phyloP scores from a whole-genome alignment of 1,284 basidiomycete genomes.

The Papiliotrema laurentii region DNA sequence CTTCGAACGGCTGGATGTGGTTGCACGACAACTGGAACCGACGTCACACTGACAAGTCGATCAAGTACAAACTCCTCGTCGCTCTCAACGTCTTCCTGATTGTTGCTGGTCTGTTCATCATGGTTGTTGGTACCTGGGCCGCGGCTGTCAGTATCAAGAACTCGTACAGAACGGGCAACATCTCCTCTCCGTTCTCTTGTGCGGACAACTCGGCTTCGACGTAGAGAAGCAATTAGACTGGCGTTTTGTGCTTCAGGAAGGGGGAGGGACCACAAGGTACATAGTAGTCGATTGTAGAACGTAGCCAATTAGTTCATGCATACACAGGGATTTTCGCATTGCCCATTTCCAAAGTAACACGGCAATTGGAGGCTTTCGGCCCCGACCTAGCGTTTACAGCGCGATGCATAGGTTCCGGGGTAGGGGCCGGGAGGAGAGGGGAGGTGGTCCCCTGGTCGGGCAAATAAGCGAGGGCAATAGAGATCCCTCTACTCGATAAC shows the following conservation, averaged over 20 bases:
- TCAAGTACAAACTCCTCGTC: slow-evolving; percentile 14
- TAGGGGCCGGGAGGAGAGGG: too few species aligned
- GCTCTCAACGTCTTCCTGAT: slow-evolving; percentile 25
- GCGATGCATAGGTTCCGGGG: too few species aligned
- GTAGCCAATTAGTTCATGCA: too few species aligned
- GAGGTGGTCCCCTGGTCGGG: too few species aligned
- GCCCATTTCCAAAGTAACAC: too few species aligned
- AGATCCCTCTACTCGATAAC: too few species aligned
- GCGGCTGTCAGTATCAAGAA: slow-evolving; percentile 20
- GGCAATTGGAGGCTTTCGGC: too few species aligned
- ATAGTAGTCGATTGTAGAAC: background rate
- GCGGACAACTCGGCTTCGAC: slow-evolving; percentile 16
- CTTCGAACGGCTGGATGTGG: slow-evolving; percentile 26
- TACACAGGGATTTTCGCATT: too few species aligned
- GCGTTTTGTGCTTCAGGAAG: background rate
- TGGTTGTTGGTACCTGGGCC: slow-evolving; percentile 30
- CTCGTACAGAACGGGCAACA: slow-evolving; percentile 8
- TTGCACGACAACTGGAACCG: slow-evolving; percentile 22
- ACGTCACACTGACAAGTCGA: slow-evolving; percentile 6
- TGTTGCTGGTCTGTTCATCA: slow-evolving; percentile 24
- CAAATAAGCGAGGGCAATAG: too few species aligned
- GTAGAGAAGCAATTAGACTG: background rate
- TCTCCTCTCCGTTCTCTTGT: slow-evolving; percentile 19
- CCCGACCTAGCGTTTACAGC: too few species aligned
- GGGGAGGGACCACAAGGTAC: background rate